phyloP scores from a whole-genome alignment of 2,329 filamentous ascomycete species.

The Alternaria arbusti region DNA sequence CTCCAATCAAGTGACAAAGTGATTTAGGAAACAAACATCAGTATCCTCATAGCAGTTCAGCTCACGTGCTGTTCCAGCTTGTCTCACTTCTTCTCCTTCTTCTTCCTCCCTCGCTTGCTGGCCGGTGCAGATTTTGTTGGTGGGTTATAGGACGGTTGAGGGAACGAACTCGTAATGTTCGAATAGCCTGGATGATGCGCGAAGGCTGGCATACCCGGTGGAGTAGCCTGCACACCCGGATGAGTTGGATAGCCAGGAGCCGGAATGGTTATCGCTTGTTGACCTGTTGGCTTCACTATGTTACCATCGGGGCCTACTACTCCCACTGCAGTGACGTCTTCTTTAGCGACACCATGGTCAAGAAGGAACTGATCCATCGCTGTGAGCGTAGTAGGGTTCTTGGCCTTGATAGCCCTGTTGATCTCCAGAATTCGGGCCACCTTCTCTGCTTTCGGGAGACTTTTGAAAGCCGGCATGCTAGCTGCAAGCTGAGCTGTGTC shows the following conservation, averaged over 20 bases:
- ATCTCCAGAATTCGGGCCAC: neutral
- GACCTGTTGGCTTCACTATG: neutral
- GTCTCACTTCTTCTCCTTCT: neutral
- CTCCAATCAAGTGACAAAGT: neutral
- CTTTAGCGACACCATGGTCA: neutral
- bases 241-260: neutral
- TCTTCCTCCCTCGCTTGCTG: neutral
- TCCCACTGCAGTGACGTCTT: neutral
- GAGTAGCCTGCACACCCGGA: neutral
- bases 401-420: neutral
- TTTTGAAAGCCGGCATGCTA: neutral
- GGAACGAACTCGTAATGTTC: neutral
- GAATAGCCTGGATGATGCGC: neutral
- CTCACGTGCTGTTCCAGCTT: neutral
- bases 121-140: neutral
- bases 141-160: neutral
- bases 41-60: neutral
- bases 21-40: neutral
- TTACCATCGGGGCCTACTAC: neutral
- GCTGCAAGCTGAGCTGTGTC: neutral
- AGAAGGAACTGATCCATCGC: neutral
- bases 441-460: neutral
- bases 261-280: neutral
- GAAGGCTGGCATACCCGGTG: neutral
- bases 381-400: neutral